Percentiles rank a stretch among this genome's conserved stretches.
phyloP scores from a whole-genome alignment of 768 basidiomycete genomes.

The Hygrocybe coccinea region DNA sequence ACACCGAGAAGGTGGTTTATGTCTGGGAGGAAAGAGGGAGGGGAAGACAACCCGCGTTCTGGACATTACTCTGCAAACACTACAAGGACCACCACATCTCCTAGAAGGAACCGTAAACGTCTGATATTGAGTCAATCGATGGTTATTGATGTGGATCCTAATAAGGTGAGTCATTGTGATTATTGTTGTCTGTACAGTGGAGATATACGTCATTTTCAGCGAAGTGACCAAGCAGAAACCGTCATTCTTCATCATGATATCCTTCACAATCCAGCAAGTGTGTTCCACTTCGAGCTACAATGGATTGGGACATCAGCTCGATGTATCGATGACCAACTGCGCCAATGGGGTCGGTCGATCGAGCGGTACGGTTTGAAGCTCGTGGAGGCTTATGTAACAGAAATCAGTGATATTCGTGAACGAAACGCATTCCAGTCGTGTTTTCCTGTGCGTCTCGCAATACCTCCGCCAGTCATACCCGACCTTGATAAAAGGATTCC shows the following conservation, averaged over 20 bases:
- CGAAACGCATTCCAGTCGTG: slow-evolving; percentile 91
- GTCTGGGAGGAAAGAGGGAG: slow-evolving; percentile 39
- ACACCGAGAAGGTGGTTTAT: slow-evolving; percentile 76
- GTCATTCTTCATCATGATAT: slow-evolving; percentile 90
- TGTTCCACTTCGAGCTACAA: slow-evolving; percentile 95
- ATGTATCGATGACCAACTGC: slow-evolving; percentile 82
- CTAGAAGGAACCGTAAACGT: slow-evolving; percentile 50
- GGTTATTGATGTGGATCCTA: slow-evolving; percentile 81
- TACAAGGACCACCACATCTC: slow-evolving; percentile 32
- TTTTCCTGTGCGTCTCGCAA: slow-evolving; percentile 71
- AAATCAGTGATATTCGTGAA: slow-evolving; percentile 80
- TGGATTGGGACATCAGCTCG: slow-evolving; percentile 95
- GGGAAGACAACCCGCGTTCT: slow-evolving; percentile 34
- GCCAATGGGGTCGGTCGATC: slow-evolving; percentile 74
- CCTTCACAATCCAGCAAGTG: slow-evolving; percentile 90
- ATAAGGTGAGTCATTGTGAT: slow-evolving; percentile 45
- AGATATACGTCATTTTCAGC: slow-evolving; percentile 36
- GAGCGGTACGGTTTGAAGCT: slow-evolving; percentile 88
- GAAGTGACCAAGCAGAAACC: slow-evolving; percentile 83
- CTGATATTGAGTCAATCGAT: slow-evolving; percentile 83
- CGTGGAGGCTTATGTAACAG: slow-evolving; percentile 89
- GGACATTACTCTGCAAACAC: slow-evolving; percentile 35
- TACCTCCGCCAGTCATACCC: slow-evolving; percentile 67
- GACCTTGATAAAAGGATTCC: slow-evolving; percentile 65
- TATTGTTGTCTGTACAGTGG: not conserved